Evolutionary conservation across 1,139 yeast genomes (phyloP).

Genomic region (Magnusiomyces suaveolens): DNA sequence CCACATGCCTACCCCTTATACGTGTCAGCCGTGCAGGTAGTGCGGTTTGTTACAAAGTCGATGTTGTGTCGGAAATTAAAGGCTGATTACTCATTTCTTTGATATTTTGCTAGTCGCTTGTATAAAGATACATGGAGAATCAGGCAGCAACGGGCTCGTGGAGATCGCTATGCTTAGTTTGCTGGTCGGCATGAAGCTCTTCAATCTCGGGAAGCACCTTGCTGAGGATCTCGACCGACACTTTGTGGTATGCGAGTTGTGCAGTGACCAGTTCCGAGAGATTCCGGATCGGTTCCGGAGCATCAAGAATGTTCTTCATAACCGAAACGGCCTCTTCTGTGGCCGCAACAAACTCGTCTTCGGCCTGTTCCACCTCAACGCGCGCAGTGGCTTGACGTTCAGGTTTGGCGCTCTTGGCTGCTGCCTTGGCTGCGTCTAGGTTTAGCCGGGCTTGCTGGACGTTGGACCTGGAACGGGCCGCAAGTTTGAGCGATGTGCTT

Average conservation of each 20-base stretch:
- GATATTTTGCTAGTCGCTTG: too few relatives aligned
- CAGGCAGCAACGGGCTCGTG: slow-evolving; percentile 23
- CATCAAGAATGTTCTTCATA: slow-evolving; percentile 72
- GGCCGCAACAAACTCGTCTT: slow-evolving; percentile 83
- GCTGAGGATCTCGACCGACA: slow-evolving; percentile 60
- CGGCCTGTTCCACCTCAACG: slow-evolving; percentile 73
- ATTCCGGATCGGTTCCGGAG: slow-evolving; percentile 63
- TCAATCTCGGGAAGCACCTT: slow-evolving; percentile 60
- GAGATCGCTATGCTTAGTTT: slow-evolving; percentile 32
- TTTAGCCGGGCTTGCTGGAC: slow-evolving; percentile 73
- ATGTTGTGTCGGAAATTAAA: too few relatives aligned
- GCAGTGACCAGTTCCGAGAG: slow-evolving; percentile 65
- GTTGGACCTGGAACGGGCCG: slow-evolving; percentile 59
- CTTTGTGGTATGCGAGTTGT: slow-evolving; percentile 74
- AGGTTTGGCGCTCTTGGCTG: slow-evolving; percentile 60
- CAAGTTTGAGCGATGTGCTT: slow-evolving; percentile 53
- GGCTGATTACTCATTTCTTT: too few relatives aligned
- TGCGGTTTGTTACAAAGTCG: too few relatives aligned
- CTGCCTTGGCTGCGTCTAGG: slow-evolving; percentile 70
- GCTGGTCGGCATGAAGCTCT: slow-evolving; percentile 47
- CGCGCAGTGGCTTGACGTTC: slow-evolving; percentile 67
- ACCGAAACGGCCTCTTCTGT: slow-evolving; percentile 82
- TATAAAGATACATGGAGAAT: not conserved
- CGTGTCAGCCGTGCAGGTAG: not conserved
- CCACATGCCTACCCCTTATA: not conserved